phyloP scores from a whole-genome alignment of 768 basidiomycete genomes.

The Brasilioporus rufonigricans region DNA sequence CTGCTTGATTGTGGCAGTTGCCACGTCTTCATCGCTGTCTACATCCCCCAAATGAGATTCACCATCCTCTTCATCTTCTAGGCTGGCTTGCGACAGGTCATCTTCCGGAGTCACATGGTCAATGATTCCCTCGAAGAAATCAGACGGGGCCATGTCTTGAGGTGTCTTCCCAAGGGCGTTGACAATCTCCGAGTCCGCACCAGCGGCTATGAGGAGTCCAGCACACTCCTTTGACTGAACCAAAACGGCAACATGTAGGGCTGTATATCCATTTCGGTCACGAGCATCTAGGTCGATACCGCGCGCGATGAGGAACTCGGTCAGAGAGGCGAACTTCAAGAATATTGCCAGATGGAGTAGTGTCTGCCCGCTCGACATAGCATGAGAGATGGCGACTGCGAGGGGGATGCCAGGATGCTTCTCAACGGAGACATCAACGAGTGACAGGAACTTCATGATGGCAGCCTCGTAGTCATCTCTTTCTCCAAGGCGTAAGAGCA shows the following conservation, averaged over 20 bases:
- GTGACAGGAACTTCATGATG: slow-evolving; percentile 75
- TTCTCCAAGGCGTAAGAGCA: slow-evolving; percentile 54
- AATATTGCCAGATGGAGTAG: slow-evolving; percentile 85
- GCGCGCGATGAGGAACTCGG: slow-evolving; percentile 66
- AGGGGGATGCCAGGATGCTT: slow-evolving; percentile 40
- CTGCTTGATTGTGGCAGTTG: slow-evolving; percentile 29
- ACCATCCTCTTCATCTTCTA: slow-evolving; percentile 45
- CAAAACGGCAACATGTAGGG: slow-evolving; percentile 83
- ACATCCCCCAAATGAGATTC: slow-evolving; percentile 69
- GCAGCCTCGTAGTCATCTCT: slow-evolving; percentile 68
- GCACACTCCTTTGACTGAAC: slow-evolving; percentile 62
- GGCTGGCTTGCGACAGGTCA: slow-evolving; percentile 22
- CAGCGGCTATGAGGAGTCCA: slow-evolving; percentile 66
- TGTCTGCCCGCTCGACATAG: slow-evolving; percentile 75
- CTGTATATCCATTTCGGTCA: slow-evolving; percentile 88
- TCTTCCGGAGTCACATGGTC: slow-evolving; percentile 16
- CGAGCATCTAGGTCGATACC: slow-evolving; percentile 78
- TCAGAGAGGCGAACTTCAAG: slow-evolving; percentile 70
- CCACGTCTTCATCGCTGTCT: slow-evolving; percentile 61
- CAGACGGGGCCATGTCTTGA: slow-evolving; percentile 50
- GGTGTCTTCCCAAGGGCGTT: slow-evolving; percentile 69
- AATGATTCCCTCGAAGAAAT: slow-evolving; percentile 42
- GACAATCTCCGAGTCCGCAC: slow-evolving; percentile 78
- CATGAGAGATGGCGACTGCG: slow-evolving; percentile 62
- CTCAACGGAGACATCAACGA: slow-evolving; percentile 67